Percentiles rank a stretch among this genome's conserved stretches.
phyloP scores from a whole-genome alignment of 1,284 basidiomycete genomes.

The Hymenochaete sp. region DNA sequence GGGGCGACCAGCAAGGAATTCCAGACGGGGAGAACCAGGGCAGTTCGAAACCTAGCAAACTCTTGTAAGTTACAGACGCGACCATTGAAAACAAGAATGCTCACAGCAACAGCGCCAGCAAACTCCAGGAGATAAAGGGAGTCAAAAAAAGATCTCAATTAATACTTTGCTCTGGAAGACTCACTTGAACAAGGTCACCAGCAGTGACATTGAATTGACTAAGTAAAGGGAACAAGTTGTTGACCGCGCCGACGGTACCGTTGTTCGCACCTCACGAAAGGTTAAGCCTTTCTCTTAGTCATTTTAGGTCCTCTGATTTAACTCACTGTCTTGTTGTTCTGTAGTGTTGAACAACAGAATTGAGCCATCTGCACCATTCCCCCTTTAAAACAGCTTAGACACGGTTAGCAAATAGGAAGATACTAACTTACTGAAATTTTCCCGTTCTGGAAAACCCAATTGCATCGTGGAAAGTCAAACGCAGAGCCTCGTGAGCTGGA shows the following conservation, averaged over 20 bases:
- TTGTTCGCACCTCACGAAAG: slow-evolving; percentile 21
- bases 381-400: no score
- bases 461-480: slow-evolving; percentile 24
- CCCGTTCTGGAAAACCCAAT: slow-evolving; percentile 21
- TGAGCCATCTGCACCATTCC: slow-evolving; percentile 19
- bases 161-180: no score
- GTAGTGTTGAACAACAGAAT: slow-evolving; percentile 17
- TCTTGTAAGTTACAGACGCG: neutral
- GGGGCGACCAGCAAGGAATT: slow-evolving; percentile 22
- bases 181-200: slow-evolving; percentile 27
- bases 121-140: no score
- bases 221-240: slow-evolving; percentile 23
- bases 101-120: slow-evolving; percentile 24
- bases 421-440: neutral
- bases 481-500: slow-evolving; percentile 20
- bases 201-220: slow-evolving; percentile 22
- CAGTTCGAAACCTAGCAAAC: slow-evolving; percentile 21
- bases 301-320: neutral
- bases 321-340: slow-evolving; percentile 9
- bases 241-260: slow-evolving; percentile 25
- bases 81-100: neutral
- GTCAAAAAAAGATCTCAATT: no score
- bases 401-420: neutral
- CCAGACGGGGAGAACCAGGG: slow-evolving; percentile 25
- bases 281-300: neutral